Evolutionary conservation across 169 alveolate species (phyloP).

Genomic region (Plasmodium billcollinsi): DNA sequence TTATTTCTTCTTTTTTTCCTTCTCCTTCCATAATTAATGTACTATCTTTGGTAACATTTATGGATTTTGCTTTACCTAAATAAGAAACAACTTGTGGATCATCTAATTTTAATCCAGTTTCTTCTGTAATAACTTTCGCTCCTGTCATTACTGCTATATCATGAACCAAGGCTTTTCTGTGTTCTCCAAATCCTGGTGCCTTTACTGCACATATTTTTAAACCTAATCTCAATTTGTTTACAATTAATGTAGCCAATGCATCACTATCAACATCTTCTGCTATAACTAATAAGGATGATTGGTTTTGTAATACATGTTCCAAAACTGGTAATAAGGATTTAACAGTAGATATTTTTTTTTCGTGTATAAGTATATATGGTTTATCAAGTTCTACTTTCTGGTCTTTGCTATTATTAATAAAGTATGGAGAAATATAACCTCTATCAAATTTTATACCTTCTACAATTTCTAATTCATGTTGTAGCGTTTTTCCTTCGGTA

Average conservation of each 20-base stretch:
- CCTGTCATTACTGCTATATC: constrained; percentile 98
- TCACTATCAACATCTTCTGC: constrained; percentile 99
- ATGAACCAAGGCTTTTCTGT: constrained; percentile 95
- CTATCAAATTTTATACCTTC: constrained; percentile 99
- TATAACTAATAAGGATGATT: constrained; percentile 95
- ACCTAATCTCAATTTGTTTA: constrained; percentile 98
- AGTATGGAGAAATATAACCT: constrained; percentile 99
- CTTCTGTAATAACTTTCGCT: constrained; percentile 94
- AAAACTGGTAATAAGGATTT: constrained; percentile 94
- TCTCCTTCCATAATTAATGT: constrained; percentile 97
- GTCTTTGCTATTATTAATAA: constrained; percentile 96
- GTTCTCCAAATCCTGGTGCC: constrained; percentile 98
- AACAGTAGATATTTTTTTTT: constrained; percentile 95
- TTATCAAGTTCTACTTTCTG: constrained; percentile 97
- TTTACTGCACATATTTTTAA: constrained; percentile 98
- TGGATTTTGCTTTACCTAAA: constrained; percentile 95
- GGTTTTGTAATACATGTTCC: constrained; percentile 95
- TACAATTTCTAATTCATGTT: constrained; percentile 98
- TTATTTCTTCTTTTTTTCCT: constrained; percentile 93
- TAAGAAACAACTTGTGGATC: constrained; percentile 84
- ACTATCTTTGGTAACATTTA: constrained; percentile 97
- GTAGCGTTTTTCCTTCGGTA: constrained; percentile 98
- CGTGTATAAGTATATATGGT: constrained; percentile 96
- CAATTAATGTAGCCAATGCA: constrained; percentile 98
- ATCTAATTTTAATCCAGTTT: constrained; percentile 90